Base-by-base conservation (phyloP, 306 rosid genomes). In the Macrotyloma uniflorum region DNA sequence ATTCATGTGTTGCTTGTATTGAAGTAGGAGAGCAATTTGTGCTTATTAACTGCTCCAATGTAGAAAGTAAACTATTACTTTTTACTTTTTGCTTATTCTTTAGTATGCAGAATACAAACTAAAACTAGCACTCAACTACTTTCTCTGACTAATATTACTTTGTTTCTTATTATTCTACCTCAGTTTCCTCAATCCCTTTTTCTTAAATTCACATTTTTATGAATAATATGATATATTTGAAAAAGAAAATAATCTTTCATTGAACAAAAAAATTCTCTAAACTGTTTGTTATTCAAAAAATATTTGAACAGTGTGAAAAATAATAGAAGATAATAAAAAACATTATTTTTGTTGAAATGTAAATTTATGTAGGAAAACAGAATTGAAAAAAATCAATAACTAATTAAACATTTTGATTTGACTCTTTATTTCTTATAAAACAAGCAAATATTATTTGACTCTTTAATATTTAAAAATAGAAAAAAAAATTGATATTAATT, bases 31-130 rank as follows among this genome's bases (percentile, higher is more conserved):
- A 77, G 33, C 73, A 62, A 63, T 76, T 77, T 81, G 84, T 81
- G 89, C 75, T 83, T 57, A 70, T 86, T 66, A 86, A 85, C 92
- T 74, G 82, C 84, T 65, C 65, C 84, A 47, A 50, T 35, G 23
- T 51, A 67, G 78, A 75, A 82, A 63, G 74, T 43, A 35, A 86
- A 62, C 86, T 65, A 74, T 47, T 71, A 38, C 62, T 43, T 70
- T 72, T 47, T 71, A 38, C 62, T 43, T 70, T 72, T 64, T 40
- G 19, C 19, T 32, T 4, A 47, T 63, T 10, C 24, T 23, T 58
- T 36, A 35, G 23, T n/a, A 3, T 18, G 72, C 36, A 24, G 70
- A 54, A 68, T 81, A 74, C 80, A 38, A 82, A 75, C 59, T 82
- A 63, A 28, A 70, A 50, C 86, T 79, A 70, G 16, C 45, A 18